Base-by-base conservation (phyloP, 2,329 filamentous ascomycete genomes). In the Helotiales sp. region DNA sequence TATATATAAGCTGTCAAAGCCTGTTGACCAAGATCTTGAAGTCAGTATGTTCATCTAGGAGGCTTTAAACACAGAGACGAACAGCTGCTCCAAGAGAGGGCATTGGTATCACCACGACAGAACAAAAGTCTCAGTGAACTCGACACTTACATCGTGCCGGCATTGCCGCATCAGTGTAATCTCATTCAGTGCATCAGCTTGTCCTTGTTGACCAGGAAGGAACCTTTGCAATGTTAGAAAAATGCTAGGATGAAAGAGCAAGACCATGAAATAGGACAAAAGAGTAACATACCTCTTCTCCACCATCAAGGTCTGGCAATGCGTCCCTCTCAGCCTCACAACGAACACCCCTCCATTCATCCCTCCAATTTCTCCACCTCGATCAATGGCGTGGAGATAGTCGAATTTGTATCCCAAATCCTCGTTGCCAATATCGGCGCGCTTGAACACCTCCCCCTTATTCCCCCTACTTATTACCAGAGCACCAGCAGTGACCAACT, bases 331-430 rank as follows among this genome's bases (percentile, higher is more conserved):
- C 30, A 60, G 36, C 15, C 61, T 59, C 2, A 67, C 66, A 8
- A 68, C 64, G 50, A 59, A 62, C 5, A 67, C 63, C n/a, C 66
- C 66, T 3, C 63, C 66, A 44, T 70, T 70, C 66, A 69, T 68
- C 2, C 58, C 67, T 8, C 68, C 68, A 38, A 66, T 42, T 0
- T 9, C 51, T 10, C 65, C 66, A 1, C 63, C 66, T 5, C 31
- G 12, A 51, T 69, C 68, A 25, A 69, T 64, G 12, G 58, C 51
- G 17, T 69, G 57, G 7, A 69, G 56, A 9, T 65, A 61, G 13
- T 67, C 59, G 19, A n/a, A n/a, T 62, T 69, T 12, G 59, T 15
- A 13, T 63, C 34, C 19, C 64, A 58, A 34, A 36, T 63, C 54
- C 13, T 46, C 44, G 5, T 52, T 51, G 1, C 46, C 34, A n/a